Percentiles rank a stretch among this genome's conserved stretches.
Evolutionary conservation across 2,329 filamentous ascomycete species (phyloP).

Genomic region (Aschersonia sp.): DNA sequence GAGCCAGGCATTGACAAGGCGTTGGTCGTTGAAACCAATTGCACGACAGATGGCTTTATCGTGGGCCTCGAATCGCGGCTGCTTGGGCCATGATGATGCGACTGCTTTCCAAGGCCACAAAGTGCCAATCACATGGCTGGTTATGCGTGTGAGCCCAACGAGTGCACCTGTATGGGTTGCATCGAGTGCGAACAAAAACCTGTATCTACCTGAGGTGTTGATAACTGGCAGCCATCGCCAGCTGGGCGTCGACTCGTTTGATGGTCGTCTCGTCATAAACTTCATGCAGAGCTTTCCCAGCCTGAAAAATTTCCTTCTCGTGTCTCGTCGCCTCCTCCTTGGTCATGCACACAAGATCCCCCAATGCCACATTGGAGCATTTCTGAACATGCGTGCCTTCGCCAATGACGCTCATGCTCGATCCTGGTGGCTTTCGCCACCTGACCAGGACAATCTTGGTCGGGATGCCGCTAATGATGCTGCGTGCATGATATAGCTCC

Average conservation of each 20-base stretch:
- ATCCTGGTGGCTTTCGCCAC: constrained; percentile 54
- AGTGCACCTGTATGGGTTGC: neutral
- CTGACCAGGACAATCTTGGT: constrained; percentile 68
- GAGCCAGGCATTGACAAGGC: too few relatives aligned
- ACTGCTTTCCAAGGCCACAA: too few relatives aligned
- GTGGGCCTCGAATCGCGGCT: too few relatives aligned
- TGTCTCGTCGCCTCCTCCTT: constrained; percentile 77
- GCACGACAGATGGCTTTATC: too few relatives aligned
- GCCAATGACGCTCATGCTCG: constrained; percentile 47
- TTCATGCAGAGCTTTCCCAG: constrained; percentile 50
- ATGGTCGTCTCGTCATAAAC: constrained; percentile 60
- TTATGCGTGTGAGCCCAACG: neutral
- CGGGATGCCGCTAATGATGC: constrained; percentile 66
- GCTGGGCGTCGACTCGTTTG: constrained; percentile 49
- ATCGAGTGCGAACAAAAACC: neutral
- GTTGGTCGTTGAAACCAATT: too few relatives aligned
- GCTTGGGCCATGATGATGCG: too few relatives aligned
- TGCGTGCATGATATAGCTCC: constrained; percentile 75
- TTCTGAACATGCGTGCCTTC: constrained; percentile 61
- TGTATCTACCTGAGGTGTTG: constrained; percentile 30
- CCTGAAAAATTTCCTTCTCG: constrained; percentile 65
- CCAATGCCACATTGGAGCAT: constrained; percentile 50
- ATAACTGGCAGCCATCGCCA: constrained; percentile 51
- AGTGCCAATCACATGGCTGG: too few relatives aligned
- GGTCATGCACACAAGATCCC: constrained; percentile 78